Percentiles rank a stretch among this genome's conserved stretches.
Evolutionary conservation across 2,329 filamentous ascomycete species (phyloP).

Genomic region (Xylariaceae sp.): DNA sequence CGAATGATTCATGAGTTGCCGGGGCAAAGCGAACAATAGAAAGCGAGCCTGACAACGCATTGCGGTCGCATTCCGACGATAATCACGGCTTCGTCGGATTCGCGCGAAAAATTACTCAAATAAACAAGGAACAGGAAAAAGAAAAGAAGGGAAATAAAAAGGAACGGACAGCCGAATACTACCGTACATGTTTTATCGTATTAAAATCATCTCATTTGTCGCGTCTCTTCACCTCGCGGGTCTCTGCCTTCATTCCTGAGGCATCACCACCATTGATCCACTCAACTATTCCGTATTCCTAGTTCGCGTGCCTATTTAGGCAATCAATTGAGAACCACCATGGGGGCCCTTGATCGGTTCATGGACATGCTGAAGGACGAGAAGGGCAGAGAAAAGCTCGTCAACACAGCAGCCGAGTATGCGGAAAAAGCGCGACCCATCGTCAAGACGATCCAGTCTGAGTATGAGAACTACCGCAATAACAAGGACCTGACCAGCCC

Average conservation of each 20-base stretch:
- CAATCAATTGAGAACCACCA: neutral
- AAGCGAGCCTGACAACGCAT: neutral
- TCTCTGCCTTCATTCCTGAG: neutral
- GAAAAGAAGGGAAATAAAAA: neutral
- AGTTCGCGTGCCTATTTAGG: neutral
- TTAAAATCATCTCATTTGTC: neutral
- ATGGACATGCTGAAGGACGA: neutral
- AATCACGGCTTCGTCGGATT: neutral
- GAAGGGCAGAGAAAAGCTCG: neutral
- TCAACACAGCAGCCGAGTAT: neutral
- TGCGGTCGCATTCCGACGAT: neutral
- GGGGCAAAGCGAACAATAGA: neutral
- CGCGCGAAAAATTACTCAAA: no score
- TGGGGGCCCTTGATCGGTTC: neutral
- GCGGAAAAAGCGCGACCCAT: slow-evolving; percentile 1
- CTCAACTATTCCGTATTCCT: neutral
- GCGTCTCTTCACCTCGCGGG: neutral
- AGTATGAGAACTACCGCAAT: neutral
- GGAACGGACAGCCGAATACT: neutral
- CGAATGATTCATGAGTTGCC: neutral
- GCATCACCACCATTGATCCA: neutral
- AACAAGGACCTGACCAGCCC: neutral
- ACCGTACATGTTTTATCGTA: neutral
- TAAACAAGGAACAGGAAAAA: no score
- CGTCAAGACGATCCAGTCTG: slow-evolving; percentile 7